Evolutionary conservation across 192 early-diverging fungal genomes (phyloP).

Genomic region (Chytriomyces hyalinus): DNA sequence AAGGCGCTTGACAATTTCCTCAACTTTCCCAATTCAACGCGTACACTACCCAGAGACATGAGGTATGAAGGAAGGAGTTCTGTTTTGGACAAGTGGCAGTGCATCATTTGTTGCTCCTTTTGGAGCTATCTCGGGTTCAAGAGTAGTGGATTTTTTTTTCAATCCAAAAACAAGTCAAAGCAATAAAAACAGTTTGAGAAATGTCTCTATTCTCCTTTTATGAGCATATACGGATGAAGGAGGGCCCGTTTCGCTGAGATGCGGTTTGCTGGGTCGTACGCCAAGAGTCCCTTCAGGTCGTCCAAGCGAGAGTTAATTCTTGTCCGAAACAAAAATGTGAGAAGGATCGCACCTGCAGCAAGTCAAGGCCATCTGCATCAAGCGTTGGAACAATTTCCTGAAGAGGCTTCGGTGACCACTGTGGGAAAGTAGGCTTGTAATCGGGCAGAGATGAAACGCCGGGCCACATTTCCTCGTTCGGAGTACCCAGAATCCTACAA

Average conservation of each 20-base stretch:
- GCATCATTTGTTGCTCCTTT: no score
- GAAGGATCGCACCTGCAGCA: constrained; percentile 58
- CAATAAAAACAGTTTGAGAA: no score
- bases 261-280: constrained; percentile 75
- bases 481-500: constrained; percentile 75
- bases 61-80: no score
- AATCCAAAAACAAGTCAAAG: no score
- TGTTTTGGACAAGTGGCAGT: no score
- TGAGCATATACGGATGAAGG: constrained; percentile 76
- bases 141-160: no score
- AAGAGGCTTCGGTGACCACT: constrained; percentile 66
- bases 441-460: constrained; percentile 76
- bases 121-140: no score
- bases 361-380: constrained; percentile 70
- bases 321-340: neutral
- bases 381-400: constrained; percentile 55
- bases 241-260: constrained; percentile 86
- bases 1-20: no score
- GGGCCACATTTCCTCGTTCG: constrained; percentile 78
- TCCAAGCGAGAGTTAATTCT: neutral
- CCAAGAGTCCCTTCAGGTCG: constrained; percentile 63
- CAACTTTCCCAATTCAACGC: no score
- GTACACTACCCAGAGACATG: no score
- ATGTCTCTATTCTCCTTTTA: neutral
- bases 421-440: constrained; percentile 80